Evolutionary conservation across 2,329 filamentous ascomycete genomes (phyloP).

Genomic region (Lasiodiplodia citricola): DNA sequence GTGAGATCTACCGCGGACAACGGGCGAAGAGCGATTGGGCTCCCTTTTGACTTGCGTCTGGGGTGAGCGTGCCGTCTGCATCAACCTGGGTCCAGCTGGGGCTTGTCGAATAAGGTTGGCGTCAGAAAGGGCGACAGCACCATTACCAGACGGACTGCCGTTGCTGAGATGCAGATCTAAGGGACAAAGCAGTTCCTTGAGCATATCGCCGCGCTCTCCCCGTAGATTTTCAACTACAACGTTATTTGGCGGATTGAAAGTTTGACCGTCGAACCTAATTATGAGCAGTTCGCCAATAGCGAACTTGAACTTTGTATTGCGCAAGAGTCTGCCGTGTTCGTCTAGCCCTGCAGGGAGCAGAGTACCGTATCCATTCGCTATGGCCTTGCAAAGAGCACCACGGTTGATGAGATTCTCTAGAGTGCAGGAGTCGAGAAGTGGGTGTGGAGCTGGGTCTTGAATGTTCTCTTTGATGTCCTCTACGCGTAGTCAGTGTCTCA

Average conservation of each 20-base stretch:
- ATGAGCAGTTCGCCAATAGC: neutral
- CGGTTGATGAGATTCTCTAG: neutral
- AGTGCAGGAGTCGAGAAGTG: neutral
- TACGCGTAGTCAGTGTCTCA: neutral
- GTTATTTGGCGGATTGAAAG: neutral
- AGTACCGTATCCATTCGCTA: neutral
- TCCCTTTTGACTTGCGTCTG: neutral
- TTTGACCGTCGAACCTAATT: neutral
- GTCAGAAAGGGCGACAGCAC: neutral
- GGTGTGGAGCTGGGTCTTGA: no score
- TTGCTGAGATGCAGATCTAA: neutral
- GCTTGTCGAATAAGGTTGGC: neutral
- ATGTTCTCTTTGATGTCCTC: neutral
- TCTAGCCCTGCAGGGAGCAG: neutral
- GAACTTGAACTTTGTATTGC: neutral
- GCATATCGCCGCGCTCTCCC: constrained; percentile 8
- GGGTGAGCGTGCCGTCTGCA: neutral
- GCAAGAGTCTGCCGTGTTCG: neutral
- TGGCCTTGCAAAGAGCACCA: neutral
- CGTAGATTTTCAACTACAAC: constrained; percentile 3
- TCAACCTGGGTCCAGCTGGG: neutral
- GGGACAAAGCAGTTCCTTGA: neutral
- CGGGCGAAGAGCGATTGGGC: neutral
- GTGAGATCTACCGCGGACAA: neutral
- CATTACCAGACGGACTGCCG: neutral